Conservation (phyloP, 352 stramenopile genomes). For the Pythium aquatile region DNA sequence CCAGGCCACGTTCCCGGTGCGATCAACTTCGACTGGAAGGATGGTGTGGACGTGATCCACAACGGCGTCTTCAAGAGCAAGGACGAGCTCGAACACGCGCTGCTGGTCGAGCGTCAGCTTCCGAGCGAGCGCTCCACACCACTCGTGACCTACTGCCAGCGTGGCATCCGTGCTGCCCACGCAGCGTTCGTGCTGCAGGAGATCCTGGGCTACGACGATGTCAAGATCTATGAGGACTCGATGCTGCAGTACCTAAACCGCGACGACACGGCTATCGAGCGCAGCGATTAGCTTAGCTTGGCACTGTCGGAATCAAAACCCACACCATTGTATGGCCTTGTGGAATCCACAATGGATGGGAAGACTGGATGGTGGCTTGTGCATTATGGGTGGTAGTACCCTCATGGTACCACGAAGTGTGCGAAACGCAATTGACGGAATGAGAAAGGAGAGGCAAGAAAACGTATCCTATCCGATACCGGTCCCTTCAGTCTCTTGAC, state of each 20-base stretch:
- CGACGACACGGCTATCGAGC: constrained; percentile 53
- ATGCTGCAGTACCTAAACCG: constrained; percentile 82
- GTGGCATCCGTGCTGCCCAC: constrained; percentile 64
- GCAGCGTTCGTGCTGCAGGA: constrained; percentile 70
- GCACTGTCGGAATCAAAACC: too few relatives aligned
- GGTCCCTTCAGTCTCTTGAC: too few relatives aligned
- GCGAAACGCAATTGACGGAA: too few relatives aligned
- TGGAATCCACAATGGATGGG: not conserved
- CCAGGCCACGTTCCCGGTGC: constrained; percentile 62
- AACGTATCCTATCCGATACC: too few relatives aligned
- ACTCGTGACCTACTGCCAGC: constrained; percentile 76
- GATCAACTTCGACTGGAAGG: constrained; percentile 73
- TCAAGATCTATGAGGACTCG: constrained; percentile 73
- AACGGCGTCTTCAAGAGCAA: constrained; percentile 65
- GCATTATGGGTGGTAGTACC: too few relatives aligned
- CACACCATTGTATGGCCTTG: too few relatives aligned
- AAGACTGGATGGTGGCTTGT: not conserved
- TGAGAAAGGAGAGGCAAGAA: too few relatives aligned
- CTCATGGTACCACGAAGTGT: too few relatives aligned
- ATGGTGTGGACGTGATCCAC: constrained; percentile 43
- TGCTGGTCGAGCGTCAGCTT: constrained; percentile 38
- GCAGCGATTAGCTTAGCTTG: constrained; percentile 21
- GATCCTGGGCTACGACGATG: constrained; percentile 45
- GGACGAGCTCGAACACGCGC: constrained; percentile 47
- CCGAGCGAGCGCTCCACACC: constrained; percentile 38